phyloP scores from a whole-genome alignment of 345 rosid genomes.

The Corchorus capsularis region DNA sequence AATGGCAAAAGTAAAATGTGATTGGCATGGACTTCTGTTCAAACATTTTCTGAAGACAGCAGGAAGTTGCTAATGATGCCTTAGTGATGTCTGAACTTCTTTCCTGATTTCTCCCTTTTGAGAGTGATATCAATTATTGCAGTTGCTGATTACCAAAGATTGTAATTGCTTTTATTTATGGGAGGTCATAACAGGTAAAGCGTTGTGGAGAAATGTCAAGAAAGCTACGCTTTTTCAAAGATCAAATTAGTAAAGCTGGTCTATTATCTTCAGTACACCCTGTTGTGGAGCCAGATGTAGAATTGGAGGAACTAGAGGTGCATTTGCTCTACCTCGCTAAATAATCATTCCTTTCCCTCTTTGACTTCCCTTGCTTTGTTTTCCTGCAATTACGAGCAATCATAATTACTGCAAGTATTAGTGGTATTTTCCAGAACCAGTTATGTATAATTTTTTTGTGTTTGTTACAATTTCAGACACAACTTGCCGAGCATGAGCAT shows the following conservation, averaged over 20 bases:
- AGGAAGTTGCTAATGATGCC: not conserved
- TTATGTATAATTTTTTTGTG: conserved; percentile 22
- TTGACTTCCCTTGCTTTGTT: conserved; percentile 19
- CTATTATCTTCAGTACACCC: conserved; percentile 60
- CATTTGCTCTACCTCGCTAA: conserved; percentile 16
- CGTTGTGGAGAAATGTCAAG: conserved; percentile 98
- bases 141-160: conserved; percentile 5
- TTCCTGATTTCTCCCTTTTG: conserved; percentile 3
- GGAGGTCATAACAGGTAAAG: conserved; percentile 64
- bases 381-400: not conserved
- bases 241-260: conserved; percentile 90
- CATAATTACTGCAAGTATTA: not conserved
- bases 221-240: conserved; percentile 83
- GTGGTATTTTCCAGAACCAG: conserved; percentile 16
- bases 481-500: conserved; percentile 86
- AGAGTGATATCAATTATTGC: not conserved
- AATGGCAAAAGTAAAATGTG: not conserved
- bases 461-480: conserved; percentile 51
- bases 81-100: not conserved
- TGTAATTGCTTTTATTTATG: conserved; percentile 28
- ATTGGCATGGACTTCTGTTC: not conserved
- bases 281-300: conserved; percentile 69
- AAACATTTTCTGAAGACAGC: not conserved
- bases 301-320: conserved; percentile 93
- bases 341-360: not conserved